These are phyloP conservation scores for Ophiostoma perfectum DNA, from an alignment of 2,329 filamentous ascomycete species.

Conservation along the genomic window DNA sequence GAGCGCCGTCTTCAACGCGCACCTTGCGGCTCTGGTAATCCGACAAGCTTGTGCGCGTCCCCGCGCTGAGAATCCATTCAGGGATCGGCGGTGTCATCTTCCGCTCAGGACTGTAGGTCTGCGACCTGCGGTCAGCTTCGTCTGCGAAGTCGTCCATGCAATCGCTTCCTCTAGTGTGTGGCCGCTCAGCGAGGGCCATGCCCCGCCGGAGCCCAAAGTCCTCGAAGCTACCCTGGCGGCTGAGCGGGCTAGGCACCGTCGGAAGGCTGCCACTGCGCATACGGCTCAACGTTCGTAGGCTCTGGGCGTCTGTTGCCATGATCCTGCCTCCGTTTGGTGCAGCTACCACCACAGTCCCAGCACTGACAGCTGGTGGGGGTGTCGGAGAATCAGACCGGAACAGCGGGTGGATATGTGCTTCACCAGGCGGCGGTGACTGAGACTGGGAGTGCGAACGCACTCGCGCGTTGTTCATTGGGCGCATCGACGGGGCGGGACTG, in stretches of 20 bases:
- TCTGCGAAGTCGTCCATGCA: background rate
- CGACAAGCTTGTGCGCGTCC: slow-evolving; percentile 46
- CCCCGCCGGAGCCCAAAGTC: slow-evolving; percentile 35
- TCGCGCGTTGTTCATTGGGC: slow-evolving; percentile 22
- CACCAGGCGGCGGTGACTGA: slow-evolving; percentile 36
- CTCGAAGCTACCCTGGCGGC: slow-evolving; percentile 47
- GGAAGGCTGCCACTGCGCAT: slow-evolving; percentile 54
- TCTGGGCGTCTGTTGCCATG: slow-evolving; percentile 47
- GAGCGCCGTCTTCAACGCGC: slow-evolving; percentile 17
- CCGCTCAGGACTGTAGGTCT: slow-evolving; percentile 35
- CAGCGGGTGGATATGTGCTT: slow-evolving; percentile 70
- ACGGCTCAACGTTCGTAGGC: slow-evolving; percentile 46
- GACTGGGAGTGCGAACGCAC: slow-evolving; percentile 29
- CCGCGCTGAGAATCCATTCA: slow-evolving; percentile 54
- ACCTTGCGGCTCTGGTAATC: slow-evolving; percentile 41
- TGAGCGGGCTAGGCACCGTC: slow-evolving; percentile 44
- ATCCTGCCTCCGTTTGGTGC: slow-evolving; percentile 63
- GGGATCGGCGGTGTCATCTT: slow-evolving; percentile 57
- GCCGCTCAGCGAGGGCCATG: slow-evolving; percentile 15
- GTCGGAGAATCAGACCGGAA: slow-evolving; percentile 68
- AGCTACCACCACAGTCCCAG: slow-evolving; percentile 65
- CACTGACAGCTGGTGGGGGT: slow-evolving; percentile 56
- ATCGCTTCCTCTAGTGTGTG: slow-evolving; percentile 14
- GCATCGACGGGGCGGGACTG: slow-evolving; percentile 39
- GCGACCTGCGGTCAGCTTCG: background rate